Base-by-base conservation (phyloP, 2,329 filamentous ascomycete species). In the Aspergillus persii region DNA sequence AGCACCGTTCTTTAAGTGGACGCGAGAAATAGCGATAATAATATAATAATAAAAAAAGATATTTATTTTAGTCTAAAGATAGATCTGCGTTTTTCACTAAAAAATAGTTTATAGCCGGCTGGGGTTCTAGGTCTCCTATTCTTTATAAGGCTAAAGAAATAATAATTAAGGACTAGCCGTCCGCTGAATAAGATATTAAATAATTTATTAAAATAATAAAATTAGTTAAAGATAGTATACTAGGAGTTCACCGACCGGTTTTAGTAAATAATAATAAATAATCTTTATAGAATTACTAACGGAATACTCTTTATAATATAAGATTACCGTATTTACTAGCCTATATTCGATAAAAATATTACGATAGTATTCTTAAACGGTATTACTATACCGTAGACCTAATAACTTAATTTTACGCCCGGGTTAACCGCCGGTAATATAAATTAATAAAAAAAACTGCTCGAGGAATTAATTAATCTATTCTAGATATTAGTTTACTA, bases 221-320 rank as follows among this genome's bases (percentile, higher is more conserved):
- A 63, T 30, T 8, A 63, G 47, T 55, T 26, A 64, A 1, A 64
- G 53, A 31, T 64, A 63, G 58, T 48, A 64, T 2, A 64, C 51
- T 1, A 64, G 18, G 2, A 64, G 50, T 52, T 62, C 49, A 9
- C 62, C 51, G 4, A 63, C 53, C 36, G 46, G 26, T 50, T 50
- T 41, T 1, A 56, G 51, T 9, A 62, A 27, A 41, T 61, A 62
- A 3, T 53, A 33, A 39, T 62, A 31, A 50, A 63, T 62, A 8
- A 63, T 56, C 60, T 62, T 60, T 0, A 49, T 44, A 3, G 33
- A 30, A 11, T 59, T 57, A 12, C 44, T 59, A 1, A 51, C 39
- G 1, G 26, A 56, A 53, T 54, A 65, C 3, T 59, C 53, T 51
- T 65, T 65, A 26, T 65, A 18, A 23, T 63, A 65, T 2, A 7